Evolutionary conservation across 257 asterid species (phyloP).

Genomic region (Forsythia suspensa): DNA sequence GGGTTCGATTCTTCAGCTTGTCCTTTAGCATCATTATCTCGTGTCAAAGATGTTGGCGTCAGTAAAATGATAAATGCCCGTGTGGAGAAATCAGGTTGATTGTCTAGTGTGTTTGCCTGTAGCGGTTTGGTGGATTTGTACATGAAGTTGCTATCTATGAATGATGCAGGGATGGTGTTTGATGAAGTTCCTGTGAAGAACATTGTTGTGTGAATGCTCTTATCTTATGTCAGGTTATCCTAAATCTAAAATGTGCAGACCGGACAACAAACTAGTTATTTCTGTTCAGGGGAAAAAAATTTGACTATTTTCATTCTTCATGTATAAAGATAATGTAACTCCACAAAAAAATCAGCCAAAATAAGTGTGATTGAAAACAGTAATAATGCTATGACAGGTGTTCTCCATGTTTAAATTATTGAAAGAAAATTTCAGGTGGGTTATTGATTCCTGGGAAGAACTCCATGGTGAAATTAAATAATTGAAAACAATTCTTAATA

Average conservation of each 20-base stretch:
- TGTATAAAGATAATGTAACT: background rate
- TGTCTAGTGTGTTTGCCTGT: conserved; percentile 62
- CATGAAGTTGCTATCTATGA: background rate
- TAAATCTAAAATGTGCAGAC: conserved; percentile 58
- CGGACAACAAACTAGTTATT: background rate
- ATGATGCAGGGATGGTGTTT: background rate
- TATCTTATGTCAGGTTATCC: conserved; percentile 63
- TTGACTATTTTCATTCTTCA: background rate
- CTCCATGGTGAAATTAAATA: background rate
- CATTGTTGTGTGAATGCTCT: conserved; percentile 70
- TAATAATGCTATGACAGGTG: background rate
- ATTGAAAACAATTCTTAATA: background rate
- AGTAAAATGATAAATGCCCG: conserved; percentile 20
- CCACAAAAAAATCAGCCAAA: background rate
- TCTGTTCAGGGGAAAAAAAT: background rate
- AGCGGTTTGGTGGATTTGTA: conserved; percentile 41
- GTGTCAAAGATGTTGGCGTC: conserved; percentile 24
- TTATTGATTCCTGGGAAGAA: background rate
- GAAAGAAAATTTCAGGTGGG: background rate
- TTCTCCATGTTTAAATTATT: background rate
- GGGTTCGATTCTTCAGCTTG: conserved; percentile 29
- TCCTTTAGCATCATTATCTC: conserved; percentile 44
- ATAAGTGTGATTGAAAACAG: background rate
- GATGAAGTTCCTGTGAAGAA: conserved; percentile 24
- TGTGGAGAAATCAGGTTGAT: background rate